phyloP scores from a whole-genome alignment of 2,329 filamentous ascomycete genomes.

The Myotisia sp. region DNA sequence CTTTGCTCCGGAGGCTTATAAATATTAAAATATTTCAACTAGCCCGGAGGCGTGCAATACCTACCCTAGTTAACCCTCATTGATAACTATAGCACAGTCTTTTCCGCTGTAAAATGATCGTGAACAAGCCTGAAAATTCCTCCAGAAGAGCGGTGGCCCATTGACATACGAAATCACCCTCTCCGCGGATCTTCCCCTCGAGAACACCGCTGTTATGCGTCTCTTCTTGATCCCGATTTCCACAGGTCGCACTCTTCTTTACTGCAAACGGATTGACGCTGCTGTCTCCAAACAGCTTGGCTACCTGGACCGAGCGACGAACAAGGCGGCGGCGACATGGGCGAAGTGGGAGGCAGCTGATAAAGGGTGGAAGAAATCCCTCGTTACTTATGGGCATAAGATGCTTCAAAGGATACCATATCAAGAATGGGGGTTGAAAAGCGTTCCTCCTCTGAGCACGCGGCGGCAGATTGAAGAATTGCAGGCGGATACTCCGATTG shows the following conservation, averaged over 20 bases:
- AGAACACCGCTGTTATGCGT: conserved; percentile 51
- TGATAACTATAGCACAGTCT: too few relatives aligned
- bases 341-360: conserved; percentile 74
- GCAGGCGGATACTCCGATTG: conserved; percentile 49
- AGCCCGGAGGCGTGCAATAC: too few relatives aligned
- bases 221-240: conserved; percentile 89
- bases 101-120: too few relatives aligned
- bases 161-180: too few relatives aligned
- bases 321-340: conserved; percentile 65
- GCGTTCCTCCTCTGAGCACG: conserved; percentile 66
- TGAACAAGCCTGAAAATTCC: too few relatives aligned
- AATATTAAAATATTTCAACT: too few relatives aligned
- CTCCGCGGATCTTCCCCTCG: too few relatives aligned
- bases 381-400: conserved; percentile 75
- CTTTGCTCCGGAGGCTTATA: too few relatives aligned
- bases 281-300: conserved; percentile 41
- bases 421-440: conserved; percentile 96
- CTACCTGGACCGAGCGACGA: conserved; percentile 55
- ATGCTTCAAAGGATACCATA: conserved; percentile 78
- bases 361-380: conserved; percentile 71
- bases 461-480: conserved; percentile 51
- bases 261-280: conserved; percentile 62
- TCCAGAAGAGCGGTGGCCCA: too few relatives aligned
- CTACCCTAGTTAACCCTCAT: too few relatives aligned
- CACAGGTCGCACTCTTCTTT: conserved; percentile 77